Evolutionary conservation across 1,284 basidiomycete species (phyloP).

Genomic region (Inonotus obliquus): DNA sequence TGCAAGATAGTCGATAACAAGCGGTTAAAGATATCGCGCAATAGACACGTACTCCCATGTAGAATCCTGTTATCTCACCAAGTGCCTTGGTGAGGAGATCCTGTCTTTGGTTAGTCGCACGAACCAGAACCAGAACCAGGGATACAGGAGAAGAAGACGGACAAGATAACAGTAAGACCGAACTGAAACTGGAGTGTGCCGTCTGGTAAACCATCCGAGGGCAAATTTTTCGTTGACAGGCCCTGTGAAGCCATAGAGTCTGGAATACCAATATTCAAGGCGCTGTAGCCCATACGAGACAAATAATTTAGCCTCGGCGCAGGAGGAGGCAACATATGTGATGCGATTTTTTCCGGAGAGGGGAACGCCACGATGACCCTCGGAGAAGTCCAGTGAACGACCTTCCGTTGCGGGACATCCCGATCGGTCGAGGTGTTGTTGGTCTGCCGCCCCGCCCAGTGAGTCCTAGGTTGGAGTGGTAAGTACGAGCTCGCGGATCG

Average conservation of each 20-base stretch:
- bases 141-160: background rate
- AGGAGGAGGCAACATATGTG: background rate
- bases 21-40: background rate
- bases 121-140: background rate
- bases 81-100: background rate
- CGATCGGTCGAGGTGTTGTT: too few relatives aligned
- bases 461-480: too few relatives aligned
- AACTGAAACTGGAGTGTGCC: background rate
- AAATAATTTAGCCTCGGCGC: background rate
- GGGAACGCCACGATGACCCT: background rate
- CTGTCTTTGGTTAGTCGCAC: background rate
- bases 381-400: too few relatives aligned
- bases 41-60: background rate
- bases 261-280: background rate
- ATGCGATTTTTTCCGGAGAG: background rate
- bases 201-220: background rate
- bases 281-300: background rate
- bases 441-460: too few relatives aligned
- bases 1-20: background rate
- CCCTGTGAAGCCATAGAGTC: background rate
- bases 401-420: too few relatives aligned
- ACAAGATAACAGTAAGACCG: background rate
- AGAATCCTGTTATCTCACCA: background rate
- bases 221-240: background rate
- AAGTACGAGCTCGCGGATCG: background rate